Percentiles rank a stretch among this genome's conserved stretches.
Evolutionary conservation across 345 rosid species (phyloP).

Genomic region (Cardamine chenopodiifolia): DNA sequence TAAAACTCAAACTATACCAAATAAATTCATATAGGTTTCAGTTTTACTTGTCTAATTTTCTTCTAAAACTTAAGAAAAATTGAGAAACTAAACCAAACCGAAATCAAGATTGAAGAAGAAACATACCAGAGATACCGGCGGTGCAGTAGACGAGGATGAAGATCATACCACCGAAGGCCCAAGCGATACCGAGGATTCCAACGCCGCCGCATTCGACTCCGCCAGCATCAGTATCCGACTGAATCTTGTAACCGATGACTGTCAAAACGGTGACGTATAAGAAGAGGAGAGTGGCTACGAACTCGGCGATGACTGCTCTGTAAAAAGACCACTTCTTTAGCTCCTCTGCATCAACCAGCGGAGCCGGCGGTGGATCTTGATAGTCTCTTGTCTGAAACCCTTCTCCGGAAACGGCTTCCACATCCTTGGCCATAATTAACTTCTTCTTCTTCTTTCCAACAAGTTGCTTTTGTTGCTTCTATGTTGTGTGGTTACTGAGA

Average conservation of each 20-base stretch:
- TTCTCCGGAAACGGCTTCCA: conserved; percentile 50
- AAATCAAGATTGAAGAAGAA: conserved; percentile 36
- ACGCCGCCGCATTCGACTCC: conserved; percentile 65
- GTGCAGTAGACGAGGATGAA: conserved; percentile 94
- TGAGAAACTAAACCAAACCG: conserved; percentile 2
- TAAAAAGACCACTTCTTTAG: conserved; percentile 77
- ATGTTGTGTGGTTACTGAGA: conserved; percentile 39
- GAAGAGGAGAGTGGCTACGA: conserved; percentile 88
- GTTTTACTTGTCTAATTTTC: neutral
- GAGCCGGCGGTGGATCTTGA: conserved; percentile 86
- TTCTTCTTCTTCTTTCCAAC: neutral
- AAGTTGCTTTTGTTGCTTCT: conserved; percentile 10
- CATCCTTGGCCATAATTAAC: conserved; percentile 54
- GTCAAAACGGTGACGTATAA: conserved; percentile 77
- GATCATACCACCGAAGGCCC: conserved; percentile 98
- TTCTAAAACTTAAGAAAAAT: neutral
- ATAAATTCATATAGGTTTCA: neutral
- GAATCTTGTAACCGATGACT: conserved; percentile 74
- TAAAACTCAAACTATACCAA: neutral
- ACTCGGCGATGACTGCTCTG: conserved; percentile 84
- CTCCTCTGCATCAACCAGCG: conserved; percentile 62
- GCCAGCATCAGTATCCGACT: conserved; percentile 35
- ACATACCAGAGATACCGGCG: conserved; percentile 83
- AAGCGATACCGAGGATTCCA: conserved; percentile 85
- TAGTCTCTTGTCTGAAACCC: conserved; percentile 70